phyloP scores from a whole-genome alignment of 768 basidiomycete species.

The Hericium alpestre region DNA sequence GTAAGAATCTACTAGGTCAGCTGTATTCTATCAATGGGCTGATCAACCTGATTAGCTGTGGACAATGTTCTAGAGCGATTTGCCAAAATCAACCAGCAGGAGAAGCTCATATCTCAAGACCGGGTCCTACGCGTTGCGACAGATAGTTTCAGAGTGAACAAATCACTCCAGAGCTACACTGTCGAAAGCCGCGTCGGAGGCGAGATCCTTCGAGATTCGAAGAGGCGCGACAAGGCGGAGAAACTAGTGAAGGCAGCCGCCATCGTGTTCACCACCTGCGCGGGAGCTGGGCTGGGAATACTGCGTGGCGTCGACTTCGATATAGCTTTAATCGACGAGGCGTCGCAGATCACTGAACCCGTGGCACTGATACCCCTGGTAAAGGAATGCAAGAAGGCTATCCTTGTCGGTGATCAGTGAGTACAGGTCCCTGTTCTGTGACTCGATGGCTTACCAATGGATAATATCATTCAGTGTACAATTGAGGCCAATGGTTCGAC shows the following conservation, averaged over 20 bases:
- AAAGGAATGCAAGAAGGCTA: constrained; percentile 46
- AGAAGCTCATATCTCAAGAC: constrained; percentile 38
- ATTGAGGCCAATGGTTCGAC: constrained; percentile 51
- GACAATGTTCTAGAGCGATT: constrained; percentile 64
- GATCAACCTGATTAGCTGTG: constrained; percentile 34
- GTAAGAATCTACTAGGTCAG: constrained; percentile 18
- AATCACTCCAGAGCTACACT: constrained; percentile 45
- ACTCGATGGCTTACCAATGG: neutral
- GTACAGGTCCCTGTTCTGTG: constrained; percentile 15
- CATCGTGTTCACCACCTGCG: constrained; percentile 58
- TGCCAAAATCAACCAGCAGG: constrained; percentile 32
- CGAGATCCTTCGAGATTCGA: constrained; percentile 49
- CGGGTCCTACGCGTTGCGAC: constrained; percentile 61
- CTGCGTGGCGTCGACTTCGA: constrained; percentile 46
- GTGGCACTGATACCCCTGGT: constrained; percentile 56
- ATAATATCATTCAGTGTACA: constrained; percentile 39
- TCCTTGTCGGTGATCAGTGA: constrained; percentile 65
- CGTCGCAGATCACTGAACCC: constrained; percentile 61
- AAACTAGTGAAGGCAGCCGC: constrained; percentile 44
- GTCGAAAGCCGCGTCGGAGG: constrained; percentile 57
- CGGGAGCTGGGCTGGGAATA: constrained; percentile 51
- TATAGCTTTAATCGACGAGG: constrained; percentile 58
- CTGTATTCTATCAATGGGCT: neutral
- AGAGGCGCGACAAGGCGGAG: constrained; percentile 47
- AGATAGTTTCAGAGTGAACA: constrained; percentile 51